Evolutionary conservation across 805 yeast genomes (phyloP), one percentile per base, ranked within the genome.

Genomic region (Kazachstania martiniae): DNA sequence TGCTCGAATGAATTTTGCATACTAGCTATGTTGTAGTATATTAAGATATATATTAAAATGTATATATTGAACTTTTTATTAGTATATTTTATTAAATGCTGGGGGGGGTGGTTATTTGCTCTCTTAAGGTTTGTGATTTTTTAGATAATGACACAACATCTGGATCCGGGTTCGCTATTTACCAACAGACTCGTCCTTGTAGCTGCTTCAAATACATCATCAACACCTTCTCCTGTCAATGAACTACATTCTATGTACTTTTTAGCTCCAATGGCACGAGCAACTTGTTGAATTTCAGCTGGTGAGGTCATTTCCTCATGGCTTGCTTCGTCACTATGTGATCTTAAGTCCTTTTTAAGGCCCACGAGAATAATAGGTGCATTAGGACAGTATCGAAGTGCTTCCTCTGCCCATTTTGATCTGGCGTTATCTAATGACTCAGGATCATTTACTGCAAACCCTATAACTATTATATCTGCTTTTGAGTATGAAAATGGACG

Each of bases 191-290:
- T 78, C 3, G 87, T 77, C 44, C 96, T 66, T 1, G 94, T 83
- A 12, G 96, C 95, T 31, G 74, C 73, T 58, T 87, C 96, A 54
- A 87, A 86, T 2, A 87, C 87, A 50, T 83, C 93, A 56, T 86
- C 95, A 15, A 87, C 96, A 9, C 94, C 94, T 51, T 84, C 94
- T 4, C 96, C 96, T 2, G 94, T 83, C 43, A 87, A 62, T 1
- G 96, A 85, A 29, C 94, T 81, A 51, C 95, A 84, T 49, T 87
- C 95, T 50, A 87, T 59, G 51, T 83, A 87, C 39, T 65, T 69
- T 41, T 79, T 75, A 1, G 95, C 95, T 4, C 94, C 94, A 25
- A 87, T 80, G 34, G 72, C 70, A 34, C 67, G 67, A 0, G 95
- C 94, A 17, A 77, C 80, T 30, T 63, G 64, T 43, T 77, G 79